These are phyloP conservation scores for Fusarium sp. DNA, from an alignment of 2,329 filamentous ascomycete species.

Conservation along the genomic window DNA sequence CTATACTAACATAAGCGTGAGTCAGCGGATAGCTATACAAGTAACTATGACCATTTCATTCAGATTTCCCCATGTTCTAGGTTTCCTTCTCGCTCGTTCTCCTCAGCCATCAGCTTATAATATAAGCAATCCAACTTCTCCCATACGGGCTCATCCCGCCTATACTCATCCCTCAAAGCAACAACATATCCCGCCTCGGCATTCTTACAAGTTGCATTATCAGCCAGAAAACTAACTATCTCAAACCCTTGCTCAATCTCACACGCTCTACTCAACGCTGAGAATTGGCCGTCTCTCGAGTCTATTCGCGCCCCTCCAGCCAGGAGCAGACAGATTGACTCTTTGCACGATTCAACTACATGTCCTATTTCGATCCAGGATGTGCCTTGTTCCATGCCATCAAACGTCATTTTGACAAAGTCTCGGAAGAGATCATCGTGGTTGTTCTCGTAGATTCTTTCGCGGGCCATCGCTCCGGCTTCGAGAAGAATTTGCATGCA, in stretches of 20 bases:
- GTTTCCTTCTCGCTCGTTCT: fast-evolving
- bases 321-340: not conserved
- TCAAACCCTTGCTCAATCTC: not conserved
- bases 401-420: not conserved
- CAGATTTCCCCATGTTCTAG: fast-evolving
- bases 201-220: not conserved
- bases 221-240: not conserved
- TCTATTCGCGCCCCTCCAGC: not conserved
- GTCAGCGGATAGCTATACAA: too few species aligned
- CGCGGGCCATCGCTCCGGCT: not conserved
- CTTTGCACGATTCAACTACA: not conserved
- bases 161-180: not conserved
- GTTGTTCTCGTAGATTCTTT: fast-evolving
- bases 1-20: too few species aligned
- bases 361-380: too few species aligned
- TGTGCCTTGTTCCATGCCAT: fast-evolving
- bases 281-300: not conserved
- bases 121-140: not conserved
- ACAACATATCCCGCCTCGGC: not conserved
- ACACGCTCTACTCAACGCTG: not conserved
- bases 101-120: not conserved
- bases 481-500: not conserved
- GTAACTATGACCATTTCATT: not conserved
- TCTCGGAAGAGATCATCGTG: not conserved
- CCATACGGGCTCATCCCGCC: not conserved